Base-by-base conservation (phyloP, 2,329 filamentous ascomycete species). In the Ophiobolus disseminans region DNA sequence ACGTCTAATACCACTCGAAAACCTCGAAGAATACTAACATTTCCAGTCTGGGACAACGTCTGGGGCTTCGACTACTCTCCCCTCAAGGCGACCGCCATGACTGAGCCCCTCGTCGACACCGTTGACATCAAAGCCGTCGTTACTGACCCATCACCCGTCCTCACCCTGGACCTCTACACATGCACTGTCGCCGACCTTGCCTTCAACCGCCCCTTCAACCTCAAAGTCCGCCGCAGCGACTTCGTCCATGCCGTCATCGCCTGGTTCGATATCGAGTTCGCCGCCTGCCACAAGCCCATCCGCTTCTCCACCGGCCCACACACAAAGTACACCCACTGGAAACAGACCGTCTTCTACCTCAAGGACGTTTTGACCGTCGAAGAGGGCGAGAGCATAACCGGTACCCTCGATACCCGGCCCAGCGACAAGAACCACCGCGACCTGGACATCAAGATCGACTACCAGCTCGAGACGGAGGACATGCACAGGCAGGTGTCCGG, bases 251-350 rank as follows among this genome's bases (percentile, higher is more conserved):
- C 94, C 47, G 80, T 99, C 47, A 95, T 99, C 63, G 89, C 93
- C 9, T 99, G 94, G 94, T 99, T 99, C 79, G 94, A 99, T 73
- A 97, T 99, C 65, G 93, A 97, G 70, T 99, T 99, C 78, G 89
- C 90, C 41, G 92, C 91, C 50, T 97, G 94, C 84, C 94, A 99
- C 84, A 97, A 97, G 84, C 90, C 91, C 23, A 91, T 99, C 71
- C 86, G 87, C 70, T 99, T 99, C 83, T 96, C 90, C 44, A 99
- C 94, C 14, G 94, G 94, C 17, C 94, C 94, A 21, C 94, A 97
- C 78, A 95, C 93, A 65, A 97, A 97, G 80, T 97, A 97, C 80
- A 99, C 94, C 14, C 94, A 99, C 83, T 99, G 94, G 94, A 99
- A 99, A 81, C 94, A 99, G 81, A 99, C 94, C 10, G 94, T 99